Conservation (phyloP, 192 early-diverging fungal genomes). For the Backusella circina region DNA sequence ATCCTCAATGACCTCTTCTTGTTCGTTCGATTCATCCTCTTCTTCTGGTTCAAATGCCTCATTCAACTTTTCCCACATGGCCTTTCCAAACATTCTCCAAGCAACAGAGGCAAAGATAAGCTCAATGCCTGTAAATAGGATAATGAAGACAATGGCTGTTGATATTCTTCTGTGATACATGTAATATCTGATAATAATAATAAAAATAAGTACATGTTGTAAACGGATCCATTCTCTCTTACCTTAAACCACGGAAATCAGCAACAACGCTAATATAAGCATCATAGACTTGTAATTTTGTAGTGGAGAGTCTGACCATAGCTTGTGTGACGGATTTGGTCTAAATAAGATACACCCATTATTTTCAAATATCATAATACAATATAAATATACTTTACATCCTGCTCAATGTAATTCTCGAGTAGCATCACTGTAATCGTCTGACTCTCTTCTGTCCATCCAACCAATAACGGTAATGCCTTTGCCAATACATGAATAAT, state of each 20-base stretch:
- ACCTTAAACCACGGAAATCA: slow-evolving; percentile 57
- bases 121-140: slow-evolving; percentile 44
- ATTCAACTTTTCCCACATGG: slow-evolving; percentile 16
- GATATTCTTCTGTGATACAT: slow-evolving; percentile 51
- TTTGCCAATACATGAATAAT: slow-evolving; percentile 28
- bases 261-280: slow-evolving; percentile 49
- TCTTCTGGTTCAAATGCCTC: neutral
- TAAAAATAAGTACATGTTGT: neutral
- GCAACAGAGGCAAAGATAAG: slow-evolving; percentile 46
- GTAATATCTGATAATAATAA: slow-evolving; percentile 37
- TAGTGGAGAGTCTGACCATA: slow-evolving; percentile 38
- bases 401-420: slow-evolving; percentile 25
- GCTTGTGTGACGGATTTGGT: slow-evolving; percentile 42
- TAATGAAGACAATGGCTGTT: slow-evolving; percentile 43
- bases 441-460: slow-evolving; percentile 28
- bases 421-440: slow-evolving; percentile 19
- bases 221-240: no score
- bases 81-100: slow-evolving; percentile 36
- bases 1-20: neutral
- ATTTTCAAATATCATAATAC: neutral
- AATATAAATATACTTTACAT: slow-evolving; percentile 1
- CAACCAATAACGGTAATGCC: slow-evolving; percentile 27
- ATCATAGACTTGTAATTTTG: slow-evolving; percentile 44
- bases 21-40: neutral
- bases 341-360: neutral